Evolutionary conservation across 2,329 filamentous ascomycete species (phyloP), one percentile per base, ranked within the genome.

Genomic region (Periconia sp.): DNA sequence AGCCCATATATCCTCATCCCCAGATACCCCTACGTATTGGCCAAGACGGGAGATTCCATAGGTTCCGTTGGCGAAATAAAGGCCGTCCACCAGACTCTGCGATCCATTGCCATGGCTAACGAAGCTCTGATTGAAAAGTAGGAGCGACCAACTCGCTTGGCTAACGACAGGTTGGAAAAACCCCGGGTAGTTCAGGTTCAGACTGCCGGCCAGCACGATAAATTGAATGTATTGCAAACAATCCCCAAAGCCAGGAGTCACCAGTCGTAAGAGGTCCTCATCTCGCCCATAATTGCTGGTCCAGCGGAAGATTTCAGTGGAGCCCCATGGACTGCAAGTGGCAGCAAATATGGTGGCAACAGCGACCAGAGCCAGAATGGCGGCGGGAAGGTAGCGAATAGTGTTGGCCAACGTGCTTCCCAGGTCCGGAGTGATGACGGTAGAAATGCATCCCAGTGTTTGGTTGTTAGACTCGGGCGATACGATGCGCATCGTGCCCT

Each of bases 171-270:
- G 94, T 70, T 96, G 93, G 71, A 92, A 99, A 70, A 90, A 99
- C 11, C 94, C 94, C 0, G 94, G 94, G 66, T 97, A 99, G 61
- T 88, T 86, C 58, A 99, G 79, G 8, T 88, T 91, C 53, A 99
- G 79, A 37, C 88, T 87, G n/a, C 93, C 93, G 0, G 92, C 94
- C 54, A 99, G 77, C 19, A 90, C 87, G 50, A 94, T 82, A 64
- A 96, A 99, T 70, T 99, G 94, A 17, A 99, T 90, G 72, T 99
- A 97, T 74, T 97, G 92, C 51, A 99, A 81, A 68, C 94, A 99
- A 70, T 99, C 94, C 7, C 91, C 92, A 70, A 99, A 97, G 1
- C 94, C 94, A 6, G 94, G 94, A 0, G 94, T 99, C 33, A 99
- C 91, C 45, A 99, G 81, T 51, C 94, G 87, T 50, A 99, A 80